A percentile compares a stretch with the other conserved stretches of the same genome.
Conservation (phyloP, 179 eudicot species). For the Silene coronaria region DNA sequence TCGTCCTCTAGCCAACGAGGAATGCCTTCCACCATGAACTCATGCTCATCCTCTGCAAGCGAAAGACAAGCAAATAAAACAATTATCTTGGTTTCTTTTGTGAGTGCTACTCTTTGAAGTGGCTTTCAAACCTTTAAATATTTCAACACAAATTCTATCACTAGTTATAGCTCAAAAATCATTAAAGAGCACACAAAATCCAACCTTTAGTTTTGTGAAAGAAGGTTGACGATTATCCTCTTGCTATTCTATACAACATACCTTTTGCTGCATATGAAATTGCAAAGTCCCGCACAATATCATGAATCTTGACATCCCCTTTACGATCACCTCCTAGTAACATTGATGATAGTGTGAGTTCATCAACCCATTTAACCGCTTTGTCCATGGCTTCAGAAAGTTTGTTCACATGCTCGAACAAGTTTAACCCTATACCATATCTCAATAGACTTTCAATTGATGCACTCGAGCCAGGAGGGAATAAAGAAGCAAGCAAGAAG, state of each 20-base stretch:
- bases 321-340: not conserved
- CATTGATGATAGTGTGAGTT: not conserved
- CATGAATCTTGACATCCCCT: slow-evolving; percentile 5
- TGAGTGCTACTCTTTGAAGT: not conserved
- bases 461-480: not conserved
- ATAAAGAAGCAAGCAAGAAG: not conserved
- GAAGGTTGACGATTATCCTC: too few species aligned
- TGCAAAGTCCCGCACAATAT: not conserved
- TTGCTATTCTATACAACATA: too few species aligned
- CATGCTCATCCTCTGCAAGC: not conserved
- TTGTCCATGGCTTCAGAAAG: not conserved
- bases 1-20: slow-evolving; percentile 5
- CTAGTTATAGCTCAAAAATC: too few species aligned
- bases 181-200: too few species aligned
- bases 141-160: too few species aligned
- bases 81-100: too few species aligned
- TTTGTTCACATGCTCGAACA: not conserved
- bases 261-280: not conserved
- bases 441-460: not conserved
- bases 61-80: too few species aligned
- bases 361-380: not conserved
- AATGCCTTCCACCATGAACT: slow-evolving; percentile 12
- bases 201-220: too few species aligned
- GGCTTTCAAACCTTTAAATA: too few species aligned
- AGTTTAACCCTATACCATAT: not conserved